Conservation (phyloP, 306 rosid genomes). For the Phaseolus lunatus region DNA sequence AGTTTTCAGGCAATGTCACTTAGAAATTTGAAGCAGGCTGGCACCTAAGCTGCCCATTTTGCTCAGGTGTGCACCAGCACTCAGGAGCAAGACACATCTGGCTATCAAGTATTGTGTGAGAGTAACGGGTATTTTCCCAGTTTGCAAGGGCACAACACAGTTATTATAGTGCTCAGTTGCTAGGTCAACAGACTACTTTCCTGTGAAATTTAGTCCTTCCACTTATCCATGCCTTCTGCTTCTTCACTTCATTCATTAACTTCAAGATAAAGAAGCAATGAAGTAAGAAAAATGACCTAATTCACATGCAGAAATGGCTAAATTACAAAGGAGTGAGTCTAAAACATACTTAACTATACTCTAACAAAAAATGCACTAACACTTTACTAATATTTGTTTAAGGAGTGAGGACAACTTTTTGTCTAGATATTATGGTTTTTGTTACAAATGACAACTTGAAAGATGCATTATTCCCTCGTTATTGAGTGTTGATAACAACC, state of each 20-base stretch:
- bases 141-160: too few species aligned
- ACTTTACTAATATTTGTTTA: slow-evolving; percentile 2
- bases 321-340: neutral
- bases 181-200: too few species aligned
- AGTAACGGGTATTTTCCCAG: neutral
- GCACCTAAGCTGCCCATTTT: too few species aligned
- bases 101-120: neutral
- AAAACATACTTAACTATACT: slow-evolving; percentile 5
- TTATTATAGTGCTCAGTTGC: too few species aligned
- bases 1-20: too few species aligned
- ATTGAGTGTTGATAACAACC: slow-evolving; percentile 43
- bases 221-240: neutral
- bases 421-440: slow-evolving; percentile 21
- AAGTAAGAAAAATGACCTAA: neutral
- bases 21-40: too few species aligned
- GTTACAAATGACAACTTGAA: slow-evolving; percentile 4
- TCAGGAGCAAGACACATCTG: neutral
- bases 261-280: slow-evolving; percentile 26
- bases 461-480: slow-evolving; percentile 26
- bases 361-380: neutral
- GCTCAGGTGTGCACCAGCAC: too few species aligned
- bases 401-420: neutral
- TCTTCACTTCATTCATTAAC: neutral
- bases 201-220: too few species aligned
- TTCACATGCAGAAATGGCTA: neutral